A percentile compares a stretch with the other conserved stretches of the same genome.
These are phyloP conservation scores for Starmerella vitae DNA, from an alignment of 805 yeast species.

Conservation along the genomic window DNA sequence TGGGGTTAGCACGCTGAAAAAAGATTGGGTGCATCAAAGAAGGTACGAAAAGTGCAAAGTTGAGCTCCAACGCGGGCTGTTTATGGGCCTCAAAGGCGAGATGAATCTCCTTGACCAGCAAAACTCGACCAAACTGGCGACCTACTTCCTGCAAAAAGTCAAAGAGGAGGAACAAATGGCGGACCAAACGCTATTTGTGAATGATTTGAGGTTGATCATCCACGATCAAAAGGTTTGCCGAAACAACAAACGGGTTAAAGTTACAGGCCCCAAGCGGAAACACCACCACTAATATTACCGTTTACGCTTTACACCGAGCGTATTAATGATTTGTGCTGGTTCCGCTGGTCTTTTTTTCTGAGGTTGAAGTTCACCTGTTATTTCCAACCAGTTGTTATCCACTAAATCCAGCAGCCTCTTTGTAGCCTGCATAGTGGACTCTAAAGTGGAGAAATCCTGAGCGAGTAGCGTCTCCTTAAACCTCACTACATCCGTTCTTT, in stretches of 20 bases:
- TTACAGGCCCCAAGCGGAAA: too few relatives aligned
- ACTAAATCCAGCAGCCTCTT: slow-evolving; percentile 14
- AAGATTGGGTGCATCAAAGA: slow-evolving; percentile 19
- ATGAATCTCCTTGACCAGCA: slow-evolving; percentile 34
- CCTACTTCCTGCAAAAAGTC: slow-evolving; percentile 16
- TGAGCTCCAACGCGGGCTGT: slow-evolving; percentile 43
- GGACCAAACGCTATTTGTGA: too few relatives aligned
- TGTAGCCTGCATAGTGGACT: slow-evolving; percentile 19
- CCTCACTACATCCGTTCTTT: slow-evolving; percentile 7
- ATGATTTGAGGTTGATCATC: too few relatives aligned
- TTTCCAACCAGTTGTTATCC: slow-evolving; percentile 11
- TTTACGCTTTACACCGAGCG: slow-evolving; percentile 12
- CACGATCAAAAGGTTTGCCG: too few relatives aligned
- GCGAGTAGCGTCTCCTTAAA: slow-evolving; percentile 24
- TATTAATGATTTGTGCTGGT: slow-evolving; percentile 2
- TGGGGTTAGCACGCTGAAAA: slow-evolving; percentile 25
- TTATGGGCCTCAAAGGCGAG: slow-evolving; percentile 42
- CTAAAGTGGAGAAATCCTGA: slow-evolving; percentile 22
- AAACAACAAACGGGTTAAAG: too few relatives aligned
- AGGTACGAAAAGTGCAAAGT: slow-evolving; percentile 24
- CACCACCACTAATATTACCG: too few relatives aligned
- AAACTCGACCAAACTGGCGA: slow-evolving; percentile 13
- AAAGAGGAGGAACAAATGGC: too few relatives aligned
- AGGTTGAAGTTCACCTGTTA: slow-evolving; percentile 3
- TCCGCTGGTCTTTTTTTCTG: neutral